These are phyloP conservation scores for Tricholoma matsutake DNA, from an alignment of 768 basidiomycete genomes.

Conservation along the genomic window DNA sequence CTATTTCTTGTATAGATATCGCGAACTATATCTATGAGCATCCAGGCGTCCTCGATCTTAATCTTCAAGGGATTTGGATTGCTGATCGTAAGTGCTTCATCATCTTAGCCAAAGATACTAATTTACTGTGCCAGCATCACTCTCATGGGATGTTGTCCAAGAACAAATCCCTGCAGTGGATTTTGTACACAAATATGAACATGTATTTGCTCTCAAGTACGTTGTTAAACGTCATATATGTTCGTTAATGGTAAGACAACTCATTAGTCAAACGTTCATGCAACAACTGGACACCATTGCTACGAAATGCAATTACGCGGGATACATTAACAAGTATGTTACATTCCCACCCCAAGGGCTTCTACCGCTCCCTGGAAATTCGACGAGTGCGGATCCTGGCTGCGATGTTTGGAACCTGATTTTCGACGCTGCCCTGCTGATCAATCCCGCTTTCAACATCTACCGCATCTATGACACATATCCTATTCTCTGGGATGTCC, in stretches of 20 bases:
- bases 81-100: conserved; percentile 52
- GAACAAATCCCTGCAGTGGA: conserved; percentile 67
- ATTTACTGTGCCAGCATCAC: conserved; percentile 36
- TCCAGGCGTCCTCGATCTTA: conserved; percentile 47
- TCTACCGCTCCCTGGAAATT: conserved; percentile 66
- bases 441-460: conserved; percentile 76
- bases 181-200: conserved; percentile 70
- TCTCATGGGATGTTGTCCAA: conserved; percentile 66
- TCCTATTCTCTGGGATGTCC: conserved; percentile 75
- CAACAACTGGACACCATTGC: conserved; percentile 52
- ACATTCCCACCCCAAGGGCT: conserved; percentile 66
- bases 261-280: conserved; percentile 59
- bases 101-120: background rate
- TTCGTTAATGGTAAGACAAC: background rate
- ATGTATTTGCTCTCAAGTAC: conserved; percentile 73
- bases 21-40: conserved; percentile 72
- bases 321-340: conserved; percentile 58
- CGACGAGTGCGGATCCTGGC: conserved; percentile 39
- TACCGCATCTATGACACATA: conserved; percentile 78
- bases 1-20: conserved; percentile 45
- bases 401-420: conserved; percentile 72
- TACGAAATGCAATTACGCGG: conserved; percentile 55
- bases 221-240: conserved; percentile 13
- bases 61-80: conserved; percentile 70
- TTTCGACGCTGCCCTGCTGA: conserved; percentile 52